Conservation (phyloP, 441 rosid genomes). For the Bruguiera hainesii region DNA sequence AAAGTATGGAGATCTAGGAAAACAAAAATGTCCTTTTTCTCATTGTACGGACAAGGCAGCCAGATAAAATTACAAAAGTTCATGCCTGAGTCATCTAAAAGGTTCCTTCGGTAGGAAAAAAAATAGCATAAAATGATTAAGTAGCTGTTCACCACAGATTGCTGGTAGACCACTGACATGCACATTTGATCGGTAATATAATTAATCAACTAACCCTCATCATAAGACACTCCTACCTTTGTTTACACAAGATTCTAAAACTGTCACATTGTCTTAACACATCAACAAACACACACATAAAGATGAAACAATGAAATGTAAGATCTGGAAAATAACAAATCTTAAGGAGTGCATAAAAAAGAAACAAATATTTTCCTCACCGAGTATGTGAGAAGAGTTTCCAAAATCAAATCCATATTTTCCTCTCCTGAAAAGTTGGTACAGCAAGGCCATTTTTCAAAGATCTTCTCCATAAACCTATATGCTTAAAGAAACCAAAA, state of each 20-base stretch:
- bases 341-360: background rate
- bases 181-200: no score
- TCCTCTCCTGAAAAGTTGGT: slow-evolving; percentile 51
- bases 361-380: slow-evolving; percentile 38
- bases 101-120: no score
- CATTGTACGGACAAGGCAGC: background rate
- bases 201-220: no score
- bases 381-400: slow-evolving; percentile 50
- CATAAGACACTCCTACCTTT: no score
- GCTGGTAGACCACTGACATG: no score
- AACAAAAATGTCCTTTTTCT: background rate
- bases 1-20: background rate
- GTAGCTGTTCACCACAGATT: no score
- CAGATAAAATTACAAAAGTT: background rate
- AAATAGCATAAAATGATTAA: no score
- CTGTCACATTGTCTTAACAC: slow-evolving; percentile 1
- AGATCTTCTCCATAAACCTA: no score
- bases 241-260: no score
- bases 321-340: background rate
- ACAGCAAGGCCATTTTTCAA: slow-evolving; percentile 15
- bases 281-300: background rate
- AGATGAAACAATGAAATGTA: background rate
- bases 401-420: slow-evolving; percentile 51
- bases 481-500: background rate
- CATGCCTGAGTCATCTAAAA: background rate